Conservation (phyloP, 2,329 filamentous ascomycete species). For the Penicillium sumatraense region DNA sequence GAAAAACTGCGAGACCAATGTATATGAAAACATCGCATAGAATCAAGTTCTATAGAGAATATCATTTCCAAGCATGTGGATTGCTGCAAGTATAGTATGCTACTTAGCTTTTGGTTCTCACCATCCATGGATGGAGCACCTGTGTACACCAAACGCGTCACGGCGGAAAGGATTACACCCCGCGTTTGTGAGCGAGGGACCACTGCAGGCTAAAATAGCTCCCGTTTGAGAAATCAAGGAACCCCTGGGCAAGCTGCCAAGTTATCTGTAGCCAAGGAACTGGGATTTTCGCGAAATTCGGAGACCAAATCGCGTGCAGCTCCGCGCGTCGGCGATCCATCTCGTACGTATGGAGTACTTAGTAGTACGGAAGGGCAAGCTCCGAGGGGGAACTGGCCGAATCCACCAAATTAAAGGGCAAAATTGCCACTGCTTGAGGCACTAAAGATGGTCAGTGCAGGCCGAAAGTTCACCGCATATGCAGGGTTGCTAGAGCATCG, state of each 20-base stretch:
- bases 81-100: too few species aligned
- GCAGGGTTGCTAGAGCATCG: slow-evolving; percentile 6
- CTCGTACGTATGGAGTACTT: too few species aligned
- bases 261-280: neutral
- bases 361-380: neutral
- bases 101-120: too few species aligned
- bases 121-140: too few species aligned
- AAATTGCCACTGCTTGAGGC: neutral
- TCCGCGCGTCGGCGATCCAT: neutral
- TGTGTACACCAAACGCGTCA: neutral
- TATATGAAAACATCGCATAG: neutral
- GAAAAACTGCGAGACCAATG: neutral
- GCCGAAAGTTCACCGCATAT: slow-evolving; percentile 3
- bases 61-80: neutral
- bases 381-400: neutral
- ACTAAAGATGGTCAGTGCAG: neutral
- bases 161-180: neutral
- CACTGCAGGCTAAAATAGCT: neutral
- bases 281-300: neutral
- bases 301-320: neutral
- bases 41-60: neutral
- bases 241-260: neutral
- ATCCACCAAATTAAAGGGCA: neutral
- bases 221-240: neutral
- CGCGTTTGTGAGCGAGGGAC: neutral